Evolutionary conservation across 139 green algal genomes (phyloP).

Genomic region (Nannochloris sp.): DNA sequence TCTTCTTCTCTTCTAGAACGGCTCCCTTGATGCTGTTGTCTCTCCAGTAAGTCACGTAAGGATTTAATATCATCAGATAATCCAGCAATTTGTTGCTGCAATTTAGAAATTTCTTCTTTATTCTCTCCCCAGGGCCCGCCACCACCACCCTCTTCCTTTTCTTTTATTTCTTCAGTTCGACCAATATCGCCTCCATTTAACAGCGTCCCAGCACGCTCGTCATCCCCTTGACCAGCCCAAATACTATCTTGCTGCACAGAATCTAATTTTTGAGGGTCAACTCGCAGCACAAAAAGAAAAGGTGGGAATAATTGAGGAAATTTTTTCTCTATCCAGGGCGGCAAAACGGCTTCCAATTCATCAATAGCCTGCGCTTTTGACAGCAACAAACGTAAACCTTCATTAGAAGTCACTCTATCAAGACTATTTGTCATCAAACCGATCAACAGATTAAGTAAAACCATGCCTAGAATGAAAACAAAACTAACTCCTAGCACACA

Average conservation of each 20-base stretch:
- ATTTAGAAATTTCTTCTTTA: too few species aligned
- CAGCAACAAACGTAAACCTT: conserved; percentile 20
- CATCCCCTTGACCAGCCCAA: too few species aligned
- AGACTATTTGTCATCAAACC: conserved; percentile 36
- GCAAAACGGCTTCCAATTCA: conserved; percentile 43
- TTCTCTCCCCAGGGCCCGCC: too few species aligned
- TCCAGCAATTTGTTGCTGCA: too few species aligned
- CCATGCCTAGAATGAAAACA: conserved; percentile 19
- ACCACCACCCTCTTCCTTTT: too few species aligned
- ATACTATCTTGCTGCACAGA: neutral
- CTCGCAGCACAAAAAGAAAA: conserved; percentile 8
- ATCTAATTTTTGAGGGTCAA: conserved; percentile 14
- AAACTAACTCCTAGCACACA: neutral
- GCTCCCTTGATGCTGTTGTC: too few species aligned
- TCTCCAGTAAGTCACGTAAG: too few species aligned
- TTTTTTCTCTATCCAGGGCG: conserved; percentile 5
- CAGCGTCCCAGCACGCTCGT: too few species aligned
- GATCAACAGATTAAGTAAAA: conserved; percentile 47
- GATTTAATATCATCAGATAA: too few species aligned
- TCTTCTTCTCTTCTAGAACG: too few species aligned
- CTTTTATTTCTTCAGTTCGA: too few species aligned
- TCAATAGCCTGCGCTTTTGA: conserved; percentile 38
- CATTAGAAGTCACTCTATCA: conserved; percentile 26
- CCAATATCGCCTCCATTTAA: too few species aligned
- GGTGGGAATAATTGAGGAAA: neutral